These are phyloP conservation scores for Rhizopogon vulgaris DNA, from an alignment of 768 basidiomycete genomes.

Conservation along the genomic window DNA sequence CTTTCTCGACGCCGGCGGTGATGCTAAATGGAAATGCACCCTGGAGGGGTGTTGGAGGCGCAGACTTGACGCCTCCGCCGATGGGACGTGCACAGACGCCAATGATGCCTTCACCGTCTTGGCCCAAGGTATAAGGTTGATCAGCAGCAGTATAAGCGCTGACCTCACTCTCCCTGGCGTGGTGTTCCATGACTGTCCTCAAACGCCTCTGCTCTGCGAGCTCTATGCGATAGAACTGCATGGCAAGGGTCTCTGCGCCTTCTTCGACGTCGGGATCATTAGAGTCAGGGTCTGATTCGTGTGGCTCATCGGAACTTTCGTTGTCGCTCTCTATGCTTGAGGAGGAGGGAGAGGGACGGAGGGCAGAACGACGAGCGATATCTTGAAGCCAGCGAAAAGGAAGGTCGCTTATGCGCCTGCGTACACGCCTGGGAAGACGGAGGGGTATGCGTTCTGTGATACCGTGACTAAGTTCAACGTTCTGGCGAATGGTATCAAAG, in stretches of 20 bases:
- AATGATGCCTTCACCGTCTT: background rate
- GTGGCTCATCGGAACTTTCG: conserved; percentile 30
- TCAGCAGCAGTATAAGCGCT: background rate
- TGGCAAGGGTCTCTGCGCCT: conserved; percentile 74
- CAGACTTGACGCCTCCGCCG: conserved; percentile 6
- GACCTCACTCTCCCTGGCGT: conserved; percentile 53
- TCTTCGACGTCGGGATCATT: conserved; percentile 46
- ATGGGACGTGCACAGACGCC: background rate
- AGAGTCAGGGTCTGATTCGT: conserved; percentile 27
- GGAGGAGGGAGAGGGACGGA: conserved; percentile 6
- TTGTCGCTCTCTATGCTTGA: conserved; percentile 20
- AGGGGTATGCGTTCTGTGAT: conserved; percentile 82
- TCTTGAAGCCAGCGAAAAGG: conserved; percentile 77
- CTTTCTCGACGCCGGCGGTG: conserved; percentile 93
- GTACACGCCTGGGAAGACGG: conserved; percentile 41
- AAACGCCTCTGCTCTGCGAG: conserved; percentile 84
- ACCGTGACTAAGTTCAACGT: conserved; percentile 69
- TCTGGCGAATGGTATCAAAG: conserved; percentile 90
- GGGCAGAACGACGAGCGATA: conserved; percentile 52
- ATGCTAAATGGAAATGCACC: conserved; percentile 78
- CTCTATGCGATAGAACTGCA: conserved; percentile 93
- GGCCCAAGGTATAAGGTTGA: conserved; percentile 6
- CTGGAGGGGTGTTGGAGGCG: conserved; percentile 13
- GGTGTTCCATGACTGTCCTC: conserved; percentile 89
- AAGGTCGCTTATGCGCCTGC: conserved; percentile 60